Percentiles rank a stretch among this genome's conserved stretches.
Evolutionary conservation across 179 eudicot genomes (phyloP).

Genomic region (Carnegiea gigantea): DNA sequence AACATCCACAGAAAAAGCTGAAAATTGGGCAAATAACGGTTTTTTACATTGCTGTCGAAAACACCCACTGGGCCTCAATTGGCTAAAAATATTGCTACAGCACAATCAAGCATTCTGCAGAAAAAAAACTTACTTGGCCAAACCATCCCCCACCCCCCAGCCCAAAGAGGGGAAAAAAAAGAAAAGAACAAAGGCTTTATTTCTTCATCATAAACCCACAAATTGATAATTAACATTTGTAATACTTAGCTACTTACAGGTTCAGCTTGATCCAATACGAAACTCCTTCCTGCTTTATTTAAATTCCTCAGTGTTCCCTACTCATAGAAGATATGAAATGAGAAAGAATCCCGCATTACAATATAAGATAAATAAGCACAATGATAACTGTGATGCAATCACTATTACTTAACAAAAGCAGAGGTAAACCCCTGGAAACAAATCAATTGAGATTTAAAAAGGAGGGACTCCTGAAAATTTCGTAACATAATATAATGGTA

Average conservation of each 20-base stretch:
- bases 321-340: conserved; percentile 13
- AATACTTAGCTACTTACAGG: conserved; percentile 16
- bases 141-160: background rate
- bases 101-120: background rate
- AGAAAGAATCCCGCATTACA: background rate
- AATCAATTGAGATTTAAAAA: background rate
- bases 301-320: conserved; percentile 30
- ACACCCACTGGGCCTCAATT: background rate
- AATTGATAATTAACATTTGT: conserved; percentile 6
- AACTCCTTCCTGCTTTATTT: conserved; percentile 23
- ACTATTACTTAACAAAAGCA: background rate
- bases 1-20: background rate
- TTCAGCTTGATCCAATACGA: conserved; percentile 20
- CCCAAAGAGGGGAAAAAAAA: background rate
- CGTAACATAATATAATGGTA: background rate
- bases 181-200: background rate
- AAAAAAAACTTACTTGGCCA: background rate
- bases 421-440: background rate
- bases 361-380: background rate
- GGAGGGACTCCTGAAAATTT: background rate
- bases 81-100: background rate
- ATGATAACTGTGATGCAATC: background rate
- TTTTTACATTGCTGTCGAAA: background rate
- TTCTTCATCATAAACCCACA: background rate
- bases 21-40: background rate